phyloP scores from a whole-genome alignment of 2,329 filamentous ascomycete species.

The Cladosporium velox region DNA sequence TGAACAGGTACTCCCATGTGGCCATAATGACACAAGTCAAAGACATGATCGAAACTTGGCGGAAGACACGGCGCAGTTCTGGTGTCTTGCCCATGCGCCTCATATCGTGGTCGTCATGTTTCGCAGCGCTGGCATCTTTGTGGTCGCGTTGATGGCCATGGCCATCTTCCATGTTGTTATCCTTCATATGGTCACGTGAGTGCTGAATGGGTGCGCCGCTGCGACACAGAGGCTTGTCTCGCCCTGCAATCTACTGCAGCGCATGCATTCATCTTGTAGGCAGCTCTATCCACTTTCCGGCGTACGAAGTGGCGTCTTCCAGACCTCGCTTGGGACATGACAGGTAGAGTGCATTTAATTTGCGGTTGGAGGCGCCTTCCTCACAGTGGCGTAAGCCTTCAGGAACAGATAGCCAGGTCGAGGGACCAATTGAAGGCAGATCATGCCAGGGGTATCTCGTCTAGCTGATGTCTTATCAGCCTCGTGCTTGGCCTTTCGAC shows the following conservation, averaged over 20 bases:
- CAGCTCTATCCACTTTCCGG: not conserved
- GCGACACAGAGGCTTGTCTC: not conserved
- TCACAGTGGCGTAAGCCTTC: not conserved
- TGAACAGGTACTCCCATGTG: slow-evolving; percentile 12
- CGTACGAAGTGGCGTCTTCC: not conserved
- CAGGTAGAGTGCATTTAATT: not conserved
- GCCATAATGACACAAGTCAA: slow-evolving; percentile 12
- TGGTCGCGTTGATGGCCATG: not conserved
- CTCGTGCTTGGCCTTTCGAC: not conserved
- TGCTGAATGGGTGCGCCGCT: not conserved
- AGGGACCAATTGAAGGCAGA: not conserved
- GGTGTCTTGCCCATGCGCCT: slow-evolving; percentile 10
- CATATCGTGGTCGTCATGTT: slow-evolving; percentile 12
- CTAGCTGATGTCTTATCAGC: not conserved
- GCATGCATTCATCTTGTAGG: not conserved
- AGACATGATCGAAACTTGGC: slow-evolving; percentile 5
- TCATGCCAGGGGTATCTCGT: not conserved
- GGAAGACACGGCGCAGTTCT: slow-evolving; percentile 1
- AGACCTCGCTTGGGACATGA: not conserved
- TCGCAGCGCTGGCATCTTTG: slow-evolving; percentile 7
- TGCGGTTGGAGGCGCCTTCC: not conserved
- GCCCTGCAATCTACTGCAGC: not conserved
- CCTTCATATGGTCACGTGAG: not conserved
- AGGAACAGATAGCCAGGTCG: not conserved
- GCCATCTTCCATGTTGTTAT: not conserved